Percentiles rank a stretch among this genome's conserved stretches.
phyloP scores from a whole-genome alignment of 176 grass and related monocot genomes.

The Cenchrus fungigraminus region DNA sequence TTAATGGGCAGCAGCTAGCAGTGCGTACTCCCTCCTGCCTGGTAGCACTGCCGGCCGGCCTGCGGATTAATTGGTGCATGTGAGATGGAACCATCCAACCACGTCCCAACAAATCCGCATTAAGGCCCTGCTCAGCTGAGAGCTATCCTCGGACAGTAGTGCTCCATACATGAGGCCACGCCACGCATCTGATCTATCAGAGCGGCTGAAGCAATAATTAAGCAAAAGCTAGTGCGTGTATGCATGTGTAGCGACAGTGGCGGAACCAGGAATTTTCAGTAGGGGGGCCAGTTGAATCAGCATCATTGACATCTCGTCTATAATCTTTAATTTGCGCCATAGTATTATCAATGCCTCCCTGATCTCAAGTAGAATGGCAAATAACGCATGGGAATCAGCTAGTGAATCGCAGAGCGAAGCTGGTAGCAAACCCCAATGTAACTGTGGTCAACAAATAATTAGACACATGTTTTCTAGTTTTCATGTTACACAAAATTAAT shows the following conservation, averaged over 20 bases:
- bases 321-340: too few species aligned
- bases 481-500: too few species aligned
- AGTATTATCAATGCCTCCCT: too few species aligned
- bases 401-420: too few species aligned
- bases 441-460: too few species aligned
- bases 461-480: too few species aligned
- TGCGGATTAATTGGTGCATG: slow-evolving; percentile 46
- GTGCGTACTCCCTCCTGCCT: background rate
- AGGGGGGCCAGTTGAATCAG: too few species aligned
- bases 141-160: background rate
- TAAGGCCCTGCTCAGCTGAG: slow-evolving; percentile 25
- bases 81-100: slow-evolving; percentile 43
- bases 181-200: background rate
- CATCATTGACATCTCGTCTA: too few species aligned
- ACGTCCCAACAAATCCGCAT: slow-evolving; percentile 54
- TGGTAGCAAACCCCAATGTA: too few species aligned
- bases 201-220: background rate
- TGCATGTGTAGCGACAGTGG: background rate
- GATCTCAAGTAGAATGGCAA: too few species aligned
- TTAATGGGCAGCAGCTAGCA: background rate
- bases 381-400: too few species aligned
- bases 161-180: background rate
- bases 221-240: background rate
- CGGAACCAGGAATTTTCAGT: too few species aligned
- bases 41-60: slow-evolving; percentile 13